Evolutionary conservation across 2,329 filamentous ascomycete species (phyloP).

Genomic region (Pseudogymnoascus pannorum): DNA sequence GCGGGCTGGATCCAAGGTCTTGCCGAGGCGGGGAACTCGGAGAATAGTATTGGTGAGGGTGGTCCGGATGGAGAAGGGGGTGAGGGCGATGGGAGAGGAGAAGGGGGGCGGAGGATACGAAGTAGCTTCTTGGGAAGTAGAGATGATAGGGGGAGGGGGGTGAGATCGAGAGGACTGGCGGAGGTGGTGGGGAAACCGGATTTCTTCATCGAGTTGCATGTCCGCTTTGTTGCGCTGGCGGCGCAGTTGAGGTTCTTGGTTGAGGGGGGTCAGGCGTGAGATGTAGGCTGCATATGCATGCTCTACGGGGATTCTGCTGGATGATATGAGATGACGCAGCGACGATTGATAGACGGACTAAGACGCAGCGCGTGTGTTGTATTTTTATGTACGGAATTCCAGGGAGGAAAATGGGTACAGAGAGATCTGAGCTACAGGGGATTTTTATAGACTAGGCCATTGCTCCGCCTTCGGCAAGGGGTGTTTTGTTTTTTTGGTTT

Average conservation of each 20-base stretch:
- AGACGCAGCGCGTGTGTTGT: neutral
- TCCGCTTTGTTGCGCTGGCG: slow-evolving; percentile 55
- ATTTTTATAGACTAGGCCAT: neutral
- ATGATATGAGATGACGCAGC: neutral
- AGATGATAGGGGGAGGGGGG: slow-evolving; percentile 43
- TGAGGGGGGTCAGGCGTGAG: neutral
- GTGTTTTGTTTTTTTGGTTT: neutral
- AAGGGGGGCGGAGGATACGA: slow-evolving; percentile 6
- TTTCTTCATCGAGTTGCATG: slow-evolving; percentile 61
- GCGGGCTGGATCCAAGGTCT: slow-evolving; percentile 59
- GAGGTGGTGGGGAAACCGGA: slow-evolving; percentile 60
- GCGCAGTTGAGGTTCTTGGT: slow-evolving; percentile 35
- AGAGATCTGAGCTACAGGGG: neutral
- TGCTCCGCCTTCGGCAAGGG: neutral
- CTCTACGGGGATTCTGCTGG: neutral
- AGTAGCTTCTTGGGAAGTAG: neutral
- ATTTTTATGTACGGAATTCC: neutral
- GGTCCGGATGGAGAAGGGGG: slow-evolving; percentile 54
- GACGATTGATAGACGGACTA: neutral
- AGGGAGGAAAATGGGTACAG: neutral
- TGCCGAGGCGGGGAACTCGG: slow-evolving; percentile 52
- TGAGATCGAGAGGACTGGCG: slow-evolving; percentile 54
- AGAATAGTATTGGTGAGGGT: slow-evolving; percentile 50
- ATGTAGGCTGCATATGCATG: too few relatives aligned
- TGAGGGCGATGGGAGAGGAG: slow-evolving; percentile 43